These are phyloP conservation scores for Tetrapisispora taiwanensis DNA, from an alignment of 805 yeast genomes.

Conservation along the genomic window DNA sequence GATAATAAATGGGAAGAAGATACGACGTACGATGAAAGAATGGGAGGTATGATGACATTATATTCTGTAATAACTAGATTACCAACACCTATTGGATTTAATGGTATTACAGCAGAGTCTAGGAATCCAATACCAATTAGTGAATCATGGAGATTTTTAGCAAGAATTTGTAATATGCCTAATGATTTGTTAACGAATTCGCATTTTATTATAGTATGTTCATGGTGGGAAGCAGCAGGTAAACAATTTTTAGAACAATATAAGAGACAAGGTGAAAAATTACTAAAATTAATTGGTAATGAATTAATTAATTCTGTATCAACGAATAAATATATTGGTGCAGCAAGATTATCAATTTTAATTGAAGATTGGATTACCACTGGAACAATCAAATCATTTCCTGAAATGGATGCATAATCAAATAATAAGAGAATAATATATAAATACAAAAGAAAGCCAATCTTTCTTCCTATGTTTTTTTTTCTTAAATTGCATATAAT, in stretches of 20 bases:
- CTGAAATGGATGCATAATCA: constrained; percentile 27
- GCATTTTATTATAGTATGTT: constrained; percentile 60
- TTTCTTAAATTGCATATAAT: neutral
- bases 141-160: constrained; percentile 60
- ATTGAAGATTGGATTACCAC: constrained; percentile 66
- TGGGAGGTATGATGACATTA: constrained; percentile 75
- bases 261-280: constrained; percentile 61
- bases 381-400: constrained; percentile 36
- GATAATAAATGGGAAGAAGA: constrained; percentile 43
- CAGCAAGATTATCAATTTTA: constrained; percentile 61
- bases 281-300: constrained; percentile 38
- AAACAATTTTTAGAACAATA: constrained; percentile 43
- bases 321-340: constrained; percentile 56
- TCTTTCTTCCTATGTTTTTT: neutral
- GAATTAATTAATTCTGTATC: constrained; percentile 46
- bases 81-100: constrained; percentile 24
- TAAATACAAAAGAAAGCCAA: too few relatives aligned
- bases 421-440: neutral
- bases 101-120: constrained; percentile 10
- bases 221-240: constrained; percentile 91
- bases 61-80: constrained; percentile 66
- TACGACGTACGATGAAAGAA: constrained; percentile 68
- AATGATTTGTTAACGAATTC: constrained; percentile 44
- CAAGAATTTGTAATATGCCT: constrained; percentile 57
- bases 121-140: constrained; percentile 48